These are phyloP conservation scores for Penicillium mononematosum DNA, from an alignment of 495 filamentous ascomycete genomes.

Conservation along the genomic window DNA sequence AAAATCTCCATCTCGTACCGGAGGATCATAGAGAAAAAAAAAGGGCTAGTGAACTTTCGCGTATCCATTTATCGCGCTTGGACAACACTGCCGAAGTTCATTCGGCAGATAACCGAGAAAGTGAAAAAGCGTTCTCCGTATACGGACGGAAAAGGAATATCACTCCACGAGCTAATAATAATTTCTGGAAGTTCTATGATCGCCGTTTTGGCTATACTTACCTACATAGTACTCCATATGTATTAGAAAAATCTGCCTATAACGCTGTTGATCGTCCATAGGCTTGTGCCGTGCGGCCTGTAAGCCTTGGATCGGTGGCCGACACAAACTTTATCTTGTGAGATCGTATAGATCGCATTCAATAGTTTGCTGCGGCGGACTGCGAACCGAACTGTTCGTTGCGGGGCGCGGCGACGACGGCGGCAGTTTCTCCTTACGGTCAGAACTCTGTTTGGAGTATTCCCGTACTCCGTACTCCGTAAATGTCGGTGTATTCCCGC, in stretches of 20 bases:
- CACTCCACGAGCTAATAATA: not conserved
- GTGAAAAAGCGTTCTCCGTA: not conserved
- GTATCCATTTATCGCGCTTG: not conserved
- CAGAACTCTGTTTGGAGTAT: slow-evolving; percentile 2
- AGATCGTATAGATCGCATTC: slow-evolving; percentile 2
- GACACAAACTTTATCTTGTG: slow-evolving; percentile 18
- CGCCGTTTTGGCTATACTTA: not conserved
- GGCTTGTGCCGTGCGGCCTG: slow-evolving; percentile 13
- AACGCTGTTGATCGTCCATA: slow-evolving; percentile 1
- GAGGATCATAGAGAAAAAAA: not conserved
- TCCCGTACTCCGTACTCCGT: too few species aligned
- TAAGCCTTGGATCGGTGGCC: slow-evolving; percentile 19
- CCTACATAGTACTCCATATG: not conserved
- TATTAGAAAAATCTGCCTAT: not conserved
- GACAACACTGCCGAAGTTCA: not conserved
- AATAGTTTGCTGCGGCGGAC: not conserved
- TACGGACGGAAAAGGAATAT: not conserved
- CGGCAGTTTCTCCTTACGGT: not conserved
- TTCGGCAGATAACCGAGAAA: not conserved
- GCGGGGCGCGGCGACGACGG: not conserved
- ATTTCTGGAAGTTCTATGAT: not conserved
- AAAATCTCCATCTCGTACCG: not conserved
- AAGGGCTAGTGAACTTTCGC: not conserved
- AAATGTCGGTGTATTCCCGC: slow-evolving; percentile 1
- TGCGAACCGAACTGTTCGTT: not conserved